These are phyloP conservation scores for Vachellia pachyceras DNA, from an alignment of 306 rosid genomes.

Conservation along the genomic window DNA sequence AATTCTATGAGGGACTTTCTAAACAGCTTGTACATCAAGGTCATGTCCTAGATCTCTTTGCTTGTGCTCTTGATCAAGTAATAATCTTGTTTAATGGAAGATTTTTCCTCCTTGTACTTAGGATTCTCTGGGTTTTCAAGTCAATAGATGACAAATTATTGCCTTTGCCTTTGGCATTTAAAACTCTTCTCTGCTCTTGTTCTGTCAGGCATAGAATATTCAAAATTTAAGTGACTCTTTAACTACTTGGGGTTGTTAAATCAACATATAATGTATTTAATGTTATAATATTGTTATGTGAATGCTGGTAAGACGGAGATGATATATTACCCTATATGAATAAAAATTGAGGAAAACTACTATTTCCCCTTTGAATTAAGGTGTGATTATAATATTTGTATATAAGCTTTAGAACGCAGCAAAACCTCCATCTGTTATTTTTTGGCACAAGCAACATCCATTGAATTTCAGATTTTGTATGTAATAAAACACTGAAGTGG, in stretches of 20 bases:
- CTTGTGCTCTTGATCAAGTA: slow-evolving; percentile 99
- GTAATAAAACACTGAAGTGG: neutral
- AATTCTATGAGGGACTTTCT: slow-evolving; percentile 87
- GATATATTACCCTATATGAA: neutral
- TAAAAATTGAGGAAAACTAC: neutral
- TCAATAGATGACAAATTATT: neutral
- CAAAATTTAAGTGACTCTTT: neutral
- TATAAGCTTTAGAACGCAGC: neutral
- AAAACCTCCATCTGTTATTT: neutral
- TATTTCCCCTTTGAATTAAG: neutral
- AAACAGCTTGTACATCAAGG: slow-evolving; percentile 99
- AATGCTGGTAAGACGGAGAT: neutral
- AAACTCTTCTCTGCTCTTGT: slow-evolving; percentile 1
- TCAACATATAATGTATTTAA: neutral
- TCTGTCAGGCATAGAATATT: slow-evolving; percentile 12
- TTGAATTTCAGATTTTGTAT: neutral
- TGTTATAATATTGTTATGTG: neutral
- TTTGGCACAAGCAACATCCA: neutral
- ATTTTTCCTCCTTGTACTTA: slow-evolving; percentile 21
- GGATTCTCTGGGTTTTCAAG: slow-evolving; percentile 29
- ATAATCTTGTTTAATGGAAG: slow-evolving; percentile 23
- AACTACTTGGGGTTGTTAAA: neutral
- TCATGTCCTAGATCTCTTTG: slow-evolving; percentile 94
- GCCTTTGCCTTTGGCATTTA: slow-evolving; percentile 23
- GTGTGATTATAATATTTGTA: neutral